These are phyloP conservation scores for Claviceps lovelessii DNA, from an alignment of 2,329 filamentous ascomycete genomes.

Conservation along the genomic window DNA sequence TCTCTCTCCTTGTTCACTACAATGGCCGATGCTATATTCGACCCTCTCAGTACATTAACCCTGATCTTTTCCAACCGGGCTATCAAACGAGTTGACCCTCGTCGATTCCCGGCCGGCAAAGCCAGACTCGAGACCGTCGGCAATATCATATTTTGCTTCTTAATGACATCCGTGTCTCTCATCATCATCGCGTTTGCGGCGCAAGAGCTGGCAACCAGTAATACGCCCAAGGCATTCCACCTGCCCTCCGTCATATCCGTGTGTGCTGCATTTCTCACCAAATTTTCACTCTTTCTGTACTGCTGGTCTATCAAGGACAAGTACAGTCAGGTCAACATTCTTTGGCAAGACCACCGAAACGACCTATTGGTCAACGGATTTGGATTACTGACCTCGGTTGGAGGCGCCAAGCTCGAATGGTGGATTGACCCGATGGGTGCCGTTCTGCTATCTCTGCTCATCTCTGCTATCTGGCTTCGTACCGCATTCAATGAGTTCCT, in stretches of 20 bases:
- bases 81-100: slow-evolving; percentile 71
- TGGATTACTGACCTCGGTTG: slow-evolving; percentile 80
- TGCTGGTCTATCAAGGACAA: slow-evolving; percentile 84
- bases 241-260: slow-evolving; percentile 78
- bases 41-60: slow-evolving; percentile 77
- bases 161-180: slow-evolving; percentile 86
- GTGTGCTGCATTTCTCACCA: slow-evolving; percentile 68
- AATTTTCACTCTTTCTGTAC: slow-evolving; percentile 73
- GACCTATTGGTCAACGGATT: slow-evolving; percentile 95
- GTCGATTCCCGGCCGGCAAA: slow-evolving; percentile 81
- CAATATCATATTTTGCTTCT: slow-evolving; percentile 90
- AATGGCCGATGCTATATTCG: slow-evolving; percentile 91
- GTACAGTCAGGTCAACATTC: slow-evolving; percentile 79
- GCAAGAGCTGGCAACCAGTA: slow-evolving; percentile 47
- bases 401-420: slow-evolving; percentile 76
- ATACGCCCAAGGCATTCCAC: slow-evolving; percentile 52
- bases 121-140: slow-evolving; percentile 89
- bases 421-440: slow-evolving; percentile 93
- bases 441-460: slow-evolving; percentile 64
- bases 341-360: slow-evolving; percentile 96
- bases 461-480: slow-evolving; percentile 66
- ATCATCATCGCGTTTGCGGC: slow-evolving; percentile 84
- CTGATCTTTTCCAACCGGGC: slow-evolving; percentile 79
- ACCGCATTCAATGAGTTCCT: slow-evolving; percentile 85
- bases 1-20: slow-evolving; percentile 96